Base-by-base conservation (phyloP, 441 rosid species). In the Corymbia citriodora region DNA sequence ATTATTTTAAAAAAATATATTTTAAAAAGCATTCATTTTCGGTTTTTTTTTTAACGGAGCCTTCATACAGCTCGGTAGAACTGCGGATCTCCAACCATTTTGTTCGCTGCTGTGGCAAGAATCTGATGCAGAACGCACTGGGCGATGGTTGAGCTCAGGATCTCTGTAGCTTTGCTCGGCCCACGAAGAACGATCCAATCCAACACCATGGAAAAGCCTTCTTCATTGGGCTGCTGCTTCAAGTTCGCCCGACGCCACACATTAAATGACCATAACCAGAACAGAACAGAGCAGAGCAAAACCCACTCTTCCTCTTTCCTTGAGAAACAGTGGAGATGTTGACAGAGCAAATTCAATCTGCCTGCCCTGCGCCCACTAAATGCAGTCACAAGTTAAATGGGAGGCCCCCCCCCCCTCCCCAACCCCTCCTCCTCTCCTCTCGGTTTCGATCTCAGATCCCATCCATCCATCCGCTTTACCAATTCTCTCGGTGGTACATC, bases 21-120 rank as follows among this genome's bases (percentile, higher is more conserved):
- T 68, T 68, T 68, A 8, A 0, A 11, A 11, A 27, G 16, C 31
- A 1, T 31, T 31, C 1, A n/a, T 68, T 68, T 68, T 59, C 25
- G 3, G 6, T 25, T 59, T 23, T 23, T 23, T 0, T 14, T 40
- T 5, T 23, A 59, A 25, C 65, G n/a, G n/a, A 40, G n/a, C 15
- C 65, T 59, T 29, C 0, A 59, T 5, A 6, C n/a, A 59, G 65
- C n/a, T 59, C 65, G n/a, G n/a, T 1, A 1, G n/a, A 10, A 59
- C 65, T 10, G 65, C 25, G 14, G 65, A 59, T 10, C 2, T 29
- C 65, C 65, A 25, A 25, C 65, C 14, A 2, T 3, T 4, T 59
- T 29, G 65, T 59, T 25, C 25, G 65, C 65, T 59, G 65, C 65
- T 0, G 65, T 59, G 65, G 11, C n/a, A 0, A 59, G 65, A 59